Evolutionary conservation across 2,329 filamentous ascomycete species (phyloP).

Genomic region (Dendrostoma leiphaemia): DNA sequence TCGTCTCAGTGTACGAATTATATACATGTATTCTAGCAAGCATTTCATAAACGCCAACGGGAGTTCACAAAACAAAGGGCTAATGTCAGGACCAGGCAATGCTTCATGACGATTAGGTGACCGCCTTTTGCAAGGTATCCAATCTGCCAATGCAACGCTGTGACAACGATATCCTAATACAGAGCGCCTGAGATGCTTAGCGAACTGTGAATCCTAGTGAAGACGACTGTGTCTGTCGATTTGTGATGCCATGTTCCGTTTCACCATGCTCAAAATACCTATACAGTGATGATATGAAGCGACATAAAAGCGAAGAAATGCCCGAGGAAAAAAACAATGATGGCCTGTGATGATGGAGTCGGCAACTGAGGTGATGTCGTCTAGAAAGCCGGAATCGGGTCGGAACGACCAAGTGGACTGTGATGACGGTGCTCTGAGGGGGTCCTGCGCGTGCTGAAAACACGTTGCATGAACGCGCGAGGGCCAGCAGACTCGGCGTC

Average conservation of each 20-base stretch:
- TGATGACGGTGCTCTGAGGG: conserved; percentile 21
- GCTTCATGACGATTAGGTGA: too few species aligned
- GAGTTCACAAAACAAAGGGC: too few species aligned
- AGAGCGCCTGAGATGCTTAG: not conserved
- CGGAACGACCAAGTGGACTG: conserved; percentile 24
- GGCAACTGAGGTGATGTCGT: not conserved
- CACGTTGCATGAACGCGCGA: conserved; percentile 33
- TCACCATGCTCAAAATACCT: not conserved
- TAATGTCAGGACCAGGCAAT: too few species aligned
- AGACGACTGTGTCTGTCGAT: not conserved
- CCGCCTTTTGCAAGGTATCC: not conserved
- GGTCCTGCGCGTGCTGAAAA: conserved; percentile 30
- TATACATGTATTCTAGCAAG: too few species aligned
- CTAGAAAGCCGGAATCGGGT: conserved; percentile 23
- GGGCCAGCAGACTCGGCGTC: conserved; percentile 35
- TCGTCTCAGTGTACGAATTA: too few species aligned
- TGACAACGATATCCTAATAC: not conserved
- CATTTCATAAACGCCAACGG: too few species aligned
- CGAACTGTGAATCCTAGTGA: conserved; percentile 1
- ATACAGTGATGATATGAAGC: not conserved
- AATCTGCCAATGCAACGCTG: not conserved
- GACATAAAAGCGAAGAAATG: not conserved
- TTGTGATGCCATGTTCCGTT: not conserved
- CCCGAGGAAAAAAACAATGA: not conserved
- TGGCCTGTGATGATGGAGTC: not conserved